These are phyloP conservation scores for Phyllosticta citrichinensis DNA, from an alignment of 2,329 filamentous ascomycete species.

Conservation along the genomic window DNA sequence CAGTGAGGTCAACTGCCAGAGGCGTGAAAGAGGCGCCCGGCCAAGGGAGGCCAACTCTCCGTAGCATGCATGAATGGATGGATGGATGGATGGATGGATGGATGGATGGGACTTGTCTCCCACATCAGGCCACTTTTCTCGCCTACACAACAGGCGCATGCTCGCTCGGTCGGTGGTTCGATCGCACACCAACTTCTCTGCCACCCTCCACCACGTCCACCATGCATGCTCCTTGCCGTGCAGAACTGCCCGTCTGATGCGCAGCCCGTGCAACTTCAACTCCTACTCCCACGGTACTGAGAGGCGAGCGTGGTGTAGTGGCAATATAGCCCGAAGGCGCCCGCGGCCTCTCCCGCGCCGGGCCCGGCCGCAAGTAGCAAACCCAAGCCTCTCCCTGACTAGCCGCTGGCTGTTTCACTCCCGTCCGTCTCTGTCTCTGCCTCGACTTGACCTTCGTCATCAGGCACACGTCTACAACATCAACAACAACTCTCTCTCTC, in stretches of 20 bases:
- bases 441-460: neutral
- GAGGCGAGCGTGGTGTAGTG: neutral
- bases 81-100: too few species aligned
- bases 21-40: neutral
- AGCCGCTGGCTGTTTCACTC: neutral
- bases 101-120: neutral
- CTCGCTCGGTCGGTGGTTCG: neutral
- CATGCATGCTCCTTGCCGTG: neutral
- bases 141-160: neutral
- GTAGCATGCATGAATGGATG: neutral
- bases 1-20: too few species aligned
- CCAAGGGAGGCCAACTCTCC: neutral
- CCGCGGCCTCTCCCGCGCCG: neutral
- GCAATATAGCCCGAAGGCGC: neutral
- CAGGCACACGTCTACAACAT: neutral
- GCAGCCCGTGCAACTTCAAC: neutral
- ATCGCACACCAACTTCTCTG: neutral
- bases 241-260: neutral
- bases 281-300: too few species aligned
- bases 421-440: neutral
- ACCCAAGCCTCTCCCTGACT: neutral
- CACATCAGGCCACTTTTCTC: neutral
- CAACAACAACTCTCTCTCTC: neutral
- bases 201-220: neutral
- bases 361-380: neutral